These are phyloP conservation scores for Rutidosis leptorrhynchoides DNA, from an alignment of 129 eudicot species.

Conservation along the genomic window DNA sequence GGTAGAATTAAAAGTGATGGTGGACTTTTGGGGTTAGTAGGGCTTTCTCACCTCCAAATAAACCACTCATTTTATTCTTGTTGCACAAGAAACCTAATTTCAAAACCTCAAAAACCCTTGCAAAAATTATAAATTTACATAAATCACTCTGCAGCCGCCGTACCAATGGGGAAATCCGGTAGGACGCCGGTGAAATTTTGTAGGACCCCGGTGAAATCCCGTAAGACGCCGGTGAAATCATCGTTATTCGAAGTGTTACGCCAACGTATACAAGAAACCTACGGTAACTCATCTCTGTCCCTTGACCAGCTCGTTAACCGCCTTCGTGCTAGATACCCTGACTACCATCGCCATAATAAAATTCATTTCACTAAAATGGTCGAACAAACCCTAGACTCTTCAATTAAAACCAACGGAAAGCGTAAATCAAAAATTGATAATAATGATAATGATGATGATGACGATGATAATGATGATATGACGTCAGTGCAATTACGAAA, in stretches of 20 bases:
- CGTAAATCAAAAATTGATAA: neutral
- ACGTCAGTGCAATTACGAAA: neutral
- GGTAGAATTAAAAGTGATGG: too few species aligned
- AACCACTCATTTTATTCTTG: too few species aligned
- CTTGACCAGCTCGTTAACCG: conserved; percentile 45
- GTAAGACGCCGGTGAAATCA: conserved; percentile 22
- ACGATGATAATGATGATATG: conserved; percentile 17
- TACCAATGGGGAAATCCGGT: neutral
- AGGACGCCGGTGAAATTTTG: conserved; percentile 22
- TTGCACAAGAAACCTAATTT: too few species aligned
- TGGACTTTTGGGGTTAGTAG: too few species aligned
- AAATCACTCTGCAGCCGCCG: neutral
- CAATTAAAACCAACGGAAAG: conserved; percentile 2
- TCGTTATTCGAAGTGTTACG: conserved; percentile 39
- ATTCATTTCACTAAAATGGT: conserved; percentile 48
- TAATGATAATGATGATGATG: conserved; percentile 12
- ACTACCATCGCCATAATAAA: conserved; percentile 53
- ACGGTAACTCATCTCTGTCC: conserved; percentile 27
- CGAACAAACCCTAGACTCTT: conserved; percentile 26
- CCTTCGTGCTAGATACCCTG: conserved; percentile 46
- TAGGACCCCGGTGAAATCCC: conserved; percentile 18
- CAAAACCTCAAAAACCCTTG: too few species aligned
- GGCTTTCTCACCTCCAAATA: too few species aligned
- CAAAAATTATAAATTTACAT: too few species aligned
- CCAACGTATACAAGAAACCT: conserved; percentile 49